A percentile compares a stretch with the other conserved stretches of the same genome.
Evolutionary conservation across 495 filamentous ascomycete species (phyloP).

Genomic region (Parachaetomium inaequale): DNA sequence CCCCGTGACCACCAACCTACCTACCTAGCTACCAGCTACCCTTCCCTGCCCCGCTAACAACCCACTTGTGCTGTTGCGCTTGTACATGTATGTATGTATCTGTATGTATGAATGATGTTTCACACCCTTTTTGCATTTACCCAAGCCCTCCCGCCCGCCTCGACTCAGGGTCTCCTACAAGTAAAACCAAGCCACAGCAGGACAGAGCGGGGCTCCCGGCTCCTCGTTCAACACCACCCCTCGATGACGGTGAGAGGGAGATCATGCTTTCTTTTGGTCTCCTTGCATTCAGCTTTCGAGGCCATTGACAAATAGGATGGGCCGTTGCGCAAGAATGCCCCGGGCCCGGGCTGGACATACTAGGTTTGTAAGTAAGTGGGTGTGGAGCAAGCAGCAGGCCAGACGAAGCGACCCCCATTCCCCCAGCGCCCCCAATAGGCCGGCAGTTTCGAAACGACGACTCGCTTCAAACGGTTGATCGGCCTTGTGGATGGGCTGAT

Average conservation of each 20-base stretch:
- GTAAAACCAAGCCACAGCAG: background rate
- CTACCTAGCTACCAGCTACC: too few relatives aligned
- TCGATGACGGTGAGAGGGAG: background rate
- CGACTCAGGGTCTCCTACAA: background rate
- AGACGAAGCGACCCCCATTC: too few relatives aligned
- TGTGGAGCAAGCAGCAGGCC: too few relatives aligned
- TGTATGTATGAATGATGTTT: too few relatives aligned
- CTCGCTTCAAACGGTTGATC: background rate
- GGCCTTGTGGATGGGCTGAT: background rate
- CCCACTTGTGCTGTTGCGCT: too few relatives aligned
- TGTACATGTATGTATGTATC: too few relatives aligned
- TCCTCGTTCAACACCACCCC: background rate
- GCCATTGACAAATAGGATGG: background rate
- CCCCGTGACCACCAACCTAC: too few relatives aligned
- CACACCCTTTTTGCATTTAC: constrained; percentile 1
- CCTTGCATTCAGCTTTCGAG: background rate
- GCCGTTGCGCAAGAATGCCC: background rate
- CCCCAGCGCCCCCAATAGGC: background rate
- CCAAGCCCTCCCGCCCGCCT: background rate
- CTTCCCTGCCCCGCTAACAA: too few relatives aligned
- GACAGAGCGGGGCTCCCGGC: too few relatives aligned
- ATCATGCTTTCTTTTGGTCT: background rate
- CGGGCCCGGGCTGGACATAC: too few relatives aligned
- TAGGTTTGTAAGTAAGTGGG: background rate
- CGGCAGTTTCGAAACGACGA: background rate